These are phyloP conservation scores for Sanghuangporus weigelae DNA, from an alignment of 1,284 basidiomycete genomes.

Conservation along the genomic window DNA sequence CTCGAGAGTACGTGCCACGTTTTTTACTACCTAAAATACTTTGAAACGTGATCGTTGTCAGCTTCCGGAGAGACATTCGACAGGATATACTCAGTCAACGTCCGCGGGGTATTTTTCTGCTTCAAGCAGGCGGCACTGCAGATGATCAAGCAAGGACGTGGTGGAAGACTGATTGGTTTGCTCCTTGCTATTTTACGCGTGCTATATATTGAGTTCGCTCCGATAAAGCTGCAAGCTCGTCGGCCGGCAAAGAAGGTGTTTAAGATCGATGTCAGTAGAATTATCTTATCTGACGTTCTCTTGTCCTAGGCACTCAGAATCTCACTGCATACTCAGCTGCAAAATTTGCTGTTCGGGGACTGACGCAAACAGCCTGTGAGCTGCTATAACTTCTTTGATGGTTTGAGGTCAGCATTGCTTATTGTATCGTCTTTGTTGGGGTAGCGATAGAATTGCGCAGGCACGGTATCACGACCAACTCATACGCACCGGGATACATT, in stretches of 20 bases:
- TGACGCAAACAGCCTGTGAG: slow-evolving; percentile 13
- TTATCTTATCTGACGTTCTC: not conserved
- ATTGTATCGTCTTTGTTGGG: not conserved
- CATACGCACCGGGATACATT: slow-evolving; percentile 12
- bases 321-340: slow-evolving; percentile 9
- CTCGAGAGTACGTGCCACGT: slow-evolving; percentile 5
- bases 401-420: not conserved
- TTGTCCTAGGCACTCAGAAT: not conserved
- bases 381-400: not conserved
- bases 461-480: slow-evolving; percentile 16
- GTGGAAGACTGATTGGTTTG: slow-evolving; percentile 16
- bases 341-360: slow-evolving; percentile 15
- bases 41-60: not conserved
- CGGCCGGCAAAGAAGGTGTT: slow-evolving; percentile 11
- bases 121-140: slow-evolving; percentile 20
- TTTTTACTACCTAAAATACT: not conserved
- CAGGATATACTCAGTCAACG: slow-evolving; percentile 16
- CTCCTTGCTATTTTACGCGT: not conserved
- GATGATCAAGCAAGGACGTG: slow-evolving; percentile 20
- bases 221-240: slow-evolving; percentile 6
- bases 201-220: not conserved
- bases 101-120: slow-evolving; percentile 19
- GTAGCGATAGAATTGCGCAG: slow-evolving; percentile 17
- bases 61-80: slow-evolving; percentile 10
- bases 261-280: not conserved